Base-by-base conservation (phyloP, 2,329 filamentous ascomycete species). In the Zalaria sp. region DNA sequence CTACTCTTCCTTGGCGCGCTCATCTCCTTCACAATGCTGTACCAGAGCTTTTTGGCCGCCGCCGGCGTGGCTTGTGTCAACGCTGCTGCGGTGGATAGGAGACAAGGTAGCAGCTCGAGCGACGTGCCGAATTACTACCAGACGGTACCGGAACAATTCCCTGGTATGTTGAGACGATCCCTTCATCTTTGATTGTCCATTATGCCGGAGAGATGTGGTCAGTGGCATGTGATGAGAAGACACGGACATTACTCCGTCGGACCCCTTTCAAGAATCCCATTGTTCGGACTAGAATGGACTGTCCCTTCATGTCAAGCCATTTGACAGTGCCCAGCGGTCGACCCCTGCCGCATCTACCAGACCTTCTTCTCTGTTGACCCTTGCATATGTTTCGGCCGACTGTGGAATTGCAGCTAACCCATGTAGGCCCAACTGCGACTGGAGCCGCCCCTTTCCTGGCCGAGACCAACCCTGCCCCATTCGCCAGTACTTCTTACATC, bases 371-470 rank as follows among this genome's bases (percentile, higher is more conserved):
- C 18, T 18, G 18, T 18, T 18, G 18, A 18, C 18, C 18, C 18
- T 18, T 18, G 18, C 18, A 18, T 18, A 18, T 18, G 18, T 18
- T 18, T 18, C 18, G 18, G 18, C 18, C 18, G 18, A 18, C 18
- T 18, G 18, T 18, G 18, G 6, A 5, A 41, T 25, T 8, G 6
- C 5, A 11, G 5, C 37, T 40, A 4, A 43, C 25, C 6, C 10
- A 5, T 36, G 3, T 28, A 58, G 80, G 80, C 1, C 79, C 79
- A 32, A 84, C 78, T 4, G 68, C 77, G n/a, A 87, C 81, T 1
- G 83, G 82, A 9, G 64, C 62, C 43, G 67, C 80, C 26, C 75
- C 82, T 1, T 85, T 84, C 56, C 63, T 87, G 43, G 82, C 81
- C 1, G 74, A 84, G 61, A 83, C 76, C 5, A 77, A 81, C 48